phyloP scores from a whole-genome alignment of 495 filamentous ascomycete species.

The Cercophora scortea region DNA sequence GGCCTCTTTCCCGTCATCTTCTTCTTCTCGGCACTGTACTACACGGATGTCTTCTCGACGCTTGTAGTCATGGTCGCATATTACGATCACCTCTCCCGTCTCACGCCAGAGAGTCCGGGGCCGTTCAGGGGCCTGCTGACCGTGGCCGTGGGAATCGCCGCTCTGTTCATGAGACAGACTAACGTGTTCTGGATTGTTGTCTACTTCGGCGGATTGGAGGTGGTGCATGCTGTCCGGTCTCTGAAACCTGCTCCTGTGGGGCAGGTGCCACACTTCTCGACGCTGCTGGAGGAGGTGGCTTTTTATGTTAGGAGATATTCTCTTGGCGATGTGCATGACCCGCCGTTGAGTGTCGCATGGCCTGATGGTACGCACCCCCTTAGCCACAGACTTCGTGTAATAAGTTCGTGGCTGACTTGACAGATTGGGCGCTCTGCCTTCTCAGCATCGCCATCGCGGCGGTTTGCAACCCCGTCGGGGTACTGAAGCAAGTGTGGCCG shows the following conservation, averaged over 20 bases:
- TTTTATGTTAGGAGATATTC: conserved; percentile 30
- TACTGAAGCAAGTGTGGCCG: conserved; percentile 51
- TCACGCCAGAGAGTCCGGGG: conserved; percentile 14
- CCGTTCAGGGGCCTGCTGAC: conserved; percentile 31
- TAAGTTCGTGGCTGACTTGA: background rate
- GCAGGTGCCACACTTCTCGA: conserved; percentile 9
- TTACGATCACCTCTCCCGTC: conserved; percentile 46
- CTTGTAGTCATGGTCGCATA: conserved; percentile 60
- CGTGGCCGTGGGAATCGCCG: conserved; percentile 48
- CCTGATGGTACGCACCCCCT: conserved; percentile 42
- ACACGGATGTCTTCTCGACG: conserved; percentile 77
- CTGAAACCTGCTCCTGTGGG: conserved; percentile 22
- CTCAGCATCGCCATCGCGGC: conserved; percentile 54
- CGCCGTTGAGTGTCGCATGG: conserved; percentile 43
- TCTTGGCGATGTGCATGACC: conserved; percentile 58
- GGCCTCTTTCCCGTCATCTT: conserved; percentile 83
- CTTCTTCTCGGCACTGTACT: conserved; percentile 92
- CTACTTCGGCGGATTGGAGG: conserved; percentile 72
- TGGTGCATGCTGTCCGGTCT: conserved; percentile 40
- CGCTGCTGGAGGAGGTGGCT: conserved; percentile 13
- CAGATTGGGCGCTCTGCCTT: conserved; percentile 40
- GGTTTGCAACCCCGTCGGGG: conserved; percentile 38
- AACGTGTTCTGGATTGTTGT: conserved; percentile 93
- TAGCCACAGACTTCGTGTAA: background rate
- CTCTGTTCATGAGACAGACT: conserved; percentile 79